Base-by-base conservation (phyloP, 2,329 filamentous ascomycete species). In the Trichoderma asperellum region DNA sequence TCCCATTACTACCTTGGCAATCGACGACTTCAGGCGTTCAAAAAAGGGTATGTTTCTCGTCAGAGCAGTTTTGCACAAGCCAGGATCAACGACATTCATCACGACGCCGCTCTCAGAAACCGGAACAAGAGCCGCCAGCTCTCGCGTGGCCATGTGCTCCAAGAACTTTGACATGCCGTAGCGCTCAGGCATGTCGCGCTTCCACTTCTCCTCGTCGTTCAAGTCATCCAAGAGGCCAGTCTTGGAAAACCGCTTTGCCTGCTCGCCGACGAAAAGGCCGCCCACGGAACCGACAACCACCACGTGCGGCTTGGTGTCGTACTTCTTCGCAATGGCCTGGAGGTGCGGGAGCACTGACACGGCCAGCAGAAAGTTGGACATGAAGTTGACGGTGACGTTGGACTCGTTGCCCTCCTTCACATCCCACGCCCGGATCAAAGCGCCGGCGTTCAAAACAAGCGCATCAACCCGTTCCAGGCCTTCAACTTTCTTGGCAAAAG, bases 311-410 rank as follows among this genome's bases (percentile, higher is more conserved):
- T 71, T 73, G 6, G 77, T 69, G 16, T 80, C 80, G 64, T 76
- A 74, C 65, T 71, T 73, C 4, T 64, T 73, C 1, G 79, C 80
- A 10, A 80, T 81, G 14, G 74, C 74, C 24, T 78, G 77, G 72
- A 87, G 71, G 29, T 75, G 72, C 1, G 84, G 84, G 24, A 87
- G 73, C 24, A 85, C 71, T 61, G 81, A 70, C 12, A 86, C 53
- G 0, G 80, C 79, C 65, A 86, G 76, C 34, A 86, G 74, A 43
- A 83, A 81, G 0, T 82, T 85, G 3, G 79, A 79, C 43, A 86
- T 75, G 21, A 85, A 81, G 72, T 86, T 86, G 57, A 85, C 79
- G 4, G 81, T 81, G 60, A 85, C 73, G 34, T 76, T 81, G 16
- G 73, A 73, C 73, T 86, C 84, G 65, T 80, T 77, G 2, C 81